Conservation (phyloP, 805 yeast species). For the Schizosaccharomyces cryophilus region DNA sequence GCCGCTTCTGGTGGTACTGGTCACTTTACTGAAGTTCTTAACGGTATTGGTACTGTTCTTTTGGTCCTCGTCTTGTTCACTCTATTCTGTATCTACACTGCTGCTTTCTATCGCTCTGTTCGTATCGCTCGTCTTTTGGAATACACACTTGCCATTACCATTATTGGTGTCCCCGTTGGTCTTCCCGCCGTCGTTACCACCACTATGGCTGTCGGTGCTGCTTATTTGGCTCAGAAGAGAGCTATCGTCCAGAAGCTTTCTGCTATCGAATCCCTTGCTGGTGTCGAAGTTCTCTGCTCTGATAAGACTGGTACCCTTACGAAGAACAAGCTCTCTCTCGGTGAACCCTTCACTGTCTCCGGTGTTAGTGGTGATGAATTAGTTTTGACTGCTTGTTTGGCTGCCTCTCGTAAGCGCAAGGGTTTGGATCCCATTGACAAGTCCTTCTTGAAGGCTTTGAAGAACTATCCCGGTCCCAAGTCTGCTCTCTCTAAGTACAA, state of each 20-base stretch:
- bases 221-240: slow-evolving; percentile 88
- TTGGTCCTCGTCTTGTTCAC: slow-evolving; percentile 73
- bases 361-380: slow-evolving; percentile 91
- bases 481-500: slow-evolving; percentile 79
- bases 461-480: slow-evolving; percentile 75
- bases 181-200: slow-evolving; percentile 96
- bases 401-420: slow-evolving; percentile 94
- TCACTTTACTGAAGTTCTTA: slow-evolving; percentile 91
- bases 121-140: slow-evolving; percentile 69
- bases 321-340: slow-evolving; percentile 84
- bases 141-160: slow-evolving; percentile 84
- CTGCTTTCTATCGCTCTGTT: slow-evolving; percentile 81
- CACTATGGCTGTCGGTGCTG: slow-evolving; percentile 99
- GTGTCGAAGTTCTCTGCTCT: slow-evolving; percentile 93
- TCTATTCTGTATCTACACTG: slow-evolving; percentile 70
- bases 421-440: slow-evolving; percentile 94
- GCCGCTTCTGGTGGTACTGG: slow-evolving; percentile 81
- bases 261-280: slow-evolving; percentile 91
- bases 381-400: slow-evolving; percentile 92
- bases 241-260: slow-evolving; percentile 92
- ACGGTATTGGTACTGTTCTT: slow-evolving; percentile 88
- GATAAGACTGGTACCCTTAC: slow-evolving; percentile 96
- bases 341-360: slow-evolving; percentile 92
- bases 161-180: slow-evolving; percentile 96
- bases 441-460: slow-evolving; percentile 83